A percentile compares a stretch with the other conserved stretches of the same genome.
Evolutionary conservation across 192 early-diverging fungal genomes (phyloP).

Genomic region (Backusella tarrabulga): DNA sequence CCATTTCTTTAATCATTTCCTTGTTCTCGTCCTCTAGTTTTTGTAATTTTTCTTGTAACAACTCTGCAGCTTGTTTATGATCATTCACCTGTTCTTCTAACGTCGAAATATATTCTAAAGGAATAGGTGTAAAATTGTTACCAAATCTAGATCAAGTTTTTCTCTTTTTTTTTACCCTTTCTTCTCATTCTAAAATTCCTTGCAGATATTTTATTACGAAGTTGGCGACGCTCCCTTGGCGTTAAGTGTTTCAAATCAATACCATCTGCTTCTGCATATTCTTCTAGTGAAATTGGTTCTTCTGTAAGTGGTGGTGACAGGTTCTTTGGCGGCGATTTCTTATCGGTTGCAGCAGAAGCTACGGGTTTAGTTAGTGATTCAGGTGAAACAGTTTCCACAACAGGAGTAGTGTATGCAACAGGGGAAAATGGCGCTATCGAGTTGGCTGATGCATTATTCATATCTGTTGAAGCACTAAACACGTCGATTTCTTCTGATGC

Average conservation of each 20-base stretch:
- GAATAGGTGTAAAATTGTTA: not conserved
- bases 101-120: conserved; percentile 37
- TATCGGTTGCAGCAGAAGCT: not conserved
- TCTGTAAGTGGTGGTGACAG: not conserved
- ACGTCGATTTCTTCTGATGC: not conserved
- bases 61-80: conserved; percentile 32
- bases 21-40: conserved; percentile 36
- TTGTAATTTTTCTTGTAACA: conserved; percentile 15
- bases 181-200: conserved; percentile 71
- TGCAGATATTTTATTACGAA: conserved; percentile 76
- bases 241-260: conserved; percentile 55
- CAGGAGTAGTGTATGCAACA: not conserved
- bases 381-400: conserved; percentile 6
- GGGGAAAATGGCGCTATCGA: not conserved
- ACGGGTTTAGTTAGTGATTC: not conserved
- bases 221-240: conserved; percentile 64
- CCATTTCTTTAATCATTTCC: conserved; percentile 26
- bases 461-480: not conserved
- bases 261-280: conserved; percentile 26
- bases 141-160: not conserved
- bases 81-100: conserved; percentile 35
- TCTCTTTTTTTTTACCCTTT: conserved; percentile 44
- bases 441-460: not conserved
- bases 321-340: not conserved
- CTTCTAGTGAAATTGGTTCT: conserved; percentile 16